Evolutionary conservation across 176 grass and related monocot genomes (phyloP), one percentile per base, ranked within the genome.

Genomic region (Oryza punctata): DNA sequence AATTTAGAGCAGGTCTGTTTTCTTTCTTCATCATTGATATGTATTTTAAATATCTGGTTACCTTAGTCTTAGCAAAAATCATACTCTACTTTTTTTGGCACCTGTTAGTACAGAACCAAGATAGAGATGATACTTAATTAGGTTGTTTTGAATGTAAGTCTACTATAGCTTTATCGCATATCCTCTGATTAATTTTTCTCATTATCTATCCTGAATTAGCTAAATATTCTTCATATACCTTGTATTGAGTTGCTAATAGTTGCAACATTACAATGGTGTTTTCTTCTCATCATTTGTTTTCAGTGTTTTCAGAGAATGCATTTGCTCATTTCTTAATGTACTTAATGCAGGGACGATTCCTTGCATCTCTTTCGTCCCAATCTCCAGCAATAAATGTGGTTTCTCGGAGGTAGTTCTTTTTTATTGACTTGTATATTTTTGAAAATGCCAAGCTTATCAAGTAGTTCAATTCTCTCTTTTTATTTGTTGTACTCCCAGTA

Each of bases 371-470:
- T 78, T 85, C 80, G 3, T 90, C 92, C 41, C 89, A 93, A 80
- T 95, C 96, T 84, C 92, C 92, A 85, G 96, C 71, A 67, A 83
- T 98, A 78, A 98, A 98, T 91, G 92, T 86, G 28, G 85, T 98
- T 70, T 84, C 92, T 83, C 78, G 87, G 77, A 93, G 96, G 96
- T 95, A 80, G 24, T 78, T 77, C 41, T 54, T 65, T 78, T 87
- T 13, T 33, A 37, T 60, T 45, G 18, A 65, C 43, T 76, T 78
- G 2, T 25, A n/a, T 82, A 26, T 71, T 49, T 82, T 77, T 23
- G 8, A 75, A 80, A 68, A 15, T 82, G 44, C 12, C 60, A 80
- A 67, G 60, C 47, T 78, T 81, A 66, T 78, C 30, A 16, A 49
- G 26, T 77, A 59, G 67, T 80, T 12, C 79, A 45, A 63, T 77